Conservation (phyloP, 192 early-diverging fungal genomes). For the Coemansia sp. region DNA sequence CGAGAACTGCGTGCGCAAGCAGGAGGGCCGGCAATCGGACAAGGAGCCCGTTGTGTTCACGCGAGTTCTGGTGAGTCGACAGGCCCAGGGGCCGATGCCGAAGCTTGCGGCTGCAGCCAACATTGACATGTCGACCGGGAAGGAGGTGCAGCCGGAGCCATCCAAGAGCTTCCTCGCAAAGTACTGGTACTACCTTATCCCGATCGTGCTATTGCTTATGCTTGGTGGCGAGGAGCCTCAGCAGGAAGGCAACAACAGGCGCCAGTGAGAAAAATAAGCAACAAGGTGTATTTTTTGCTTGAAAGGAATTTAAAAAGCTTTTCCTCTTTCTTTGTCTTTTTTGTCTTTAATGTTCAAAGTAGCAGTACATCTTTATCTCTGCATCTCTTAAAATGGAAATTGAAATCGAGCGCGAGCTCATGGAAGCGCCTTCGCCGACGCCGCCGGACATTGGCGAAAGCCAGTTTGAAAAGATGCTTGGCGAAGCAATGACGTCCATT, state of each 20-base stretch:
- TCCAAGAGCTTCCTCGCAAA: constrained; percentile 59
- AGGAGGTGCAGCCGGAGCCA: constrained; percentile 50
- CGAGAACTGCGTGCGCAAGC: constrained; percentile 21
- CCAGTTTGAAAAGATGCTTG: constrained; percentile 45
- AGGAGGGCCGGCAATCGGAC: not conserved
- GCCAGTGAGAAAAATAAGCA: constrained; percentile 1
- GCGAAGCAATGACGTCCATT: constrained; percentile 38
- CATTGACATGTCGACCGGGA: constrained; percentile 38
- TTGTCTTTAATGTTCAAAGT: not conserved
- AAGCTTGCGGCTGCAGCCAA: constrained; percentile 26
- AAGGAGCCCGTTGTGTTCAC: constrained; percentile 13
- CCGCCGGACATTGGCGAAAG: constrained; percentile 17
- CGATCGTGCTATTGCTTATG: constrained; percentile 50
- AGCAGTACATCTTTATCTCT: not conserved
- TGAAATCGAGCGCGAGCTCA: constrained; percentile 33
- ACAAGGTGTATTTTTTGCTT: not conserved
- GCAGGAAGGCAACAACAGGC: constrained; percentile 38
- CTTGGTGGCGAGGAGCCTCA: constrained; percentile 47
- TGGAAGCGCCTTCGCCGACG: constrained; percentile 16
- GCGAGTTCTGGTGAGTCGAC: constrained; percentile 22
- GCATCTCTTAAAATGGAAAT: constrained; percentile 19
- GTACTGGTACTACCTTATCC: constrained; percentile 62
- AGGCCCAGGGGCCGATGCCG: constrained; percentile 25
- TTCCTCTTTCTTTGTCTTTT: constrained; percentile 3
- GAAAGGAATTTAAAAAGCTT: not conserved